Percentiles rank a stretch among this genome's conserved stretches.
Conservation (phyloP, 495 filamentous ascomycete genomes). For the Aspergillus coremiiformis region DNA sequence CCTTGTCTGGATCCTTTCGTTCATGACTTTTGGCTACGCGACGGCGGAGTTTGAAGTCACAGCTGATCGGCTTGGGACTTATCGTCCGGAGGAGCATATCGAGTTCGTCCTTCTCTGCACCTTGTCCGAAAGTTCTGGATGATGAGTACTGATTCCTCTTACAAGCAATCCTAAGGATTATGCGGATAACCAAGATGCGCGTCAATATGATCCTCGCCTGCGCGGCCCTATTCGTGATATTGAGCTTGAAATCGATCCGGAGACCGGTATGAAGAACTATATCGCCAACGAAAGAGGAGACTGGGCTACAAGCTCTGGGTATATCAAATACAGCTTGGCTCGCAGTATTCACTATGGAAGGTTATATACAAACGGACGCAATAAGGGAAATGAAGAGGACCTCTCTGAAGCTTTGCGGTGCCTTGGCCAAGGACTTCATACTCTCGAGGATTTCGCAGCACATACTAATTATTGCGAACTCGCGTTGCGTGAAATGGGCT, state of each 20-base stretch:
- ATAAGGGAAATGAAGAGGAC: constrained; percentile 70
- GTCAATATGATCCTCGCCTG: constrained; percentile 75
- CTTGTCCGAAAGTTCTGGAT: no score
- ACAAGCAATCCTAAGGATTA: constrained; percentile 78
- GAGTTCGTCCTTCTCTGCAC: constrained; percentile 37
- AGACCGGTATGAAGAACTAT: constrained; percentile 98
- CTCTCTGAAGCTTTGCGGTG: constrained; percentile 83
- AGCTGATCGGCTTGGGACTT: constrained; percentile 79
- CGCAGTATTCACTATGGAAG: constrained; percentile 86
- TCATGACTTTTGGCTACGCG: constrained; percentile 93
- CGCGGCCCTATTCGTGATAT: constrained; percentile 63
- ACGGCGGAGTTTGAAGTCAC: constrained; percentile 97
- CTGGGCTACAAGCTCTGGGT: constrained; percentile 86
- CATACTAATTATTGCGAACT: constrained; percentile 95
- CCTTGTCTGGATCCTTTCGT: constrained; percentile 83
- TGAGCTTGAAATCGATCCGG: constrained; percentile 75
- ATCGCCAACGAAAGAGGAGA: constrained; percentile 82
- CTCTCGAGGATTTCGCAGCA: constrained; percentile 89
- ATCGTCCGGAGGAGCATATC: constrained; percentile 94
- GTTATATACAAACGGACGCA: constrained; percentile 67
- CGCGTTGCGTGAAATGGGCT: constrained; percentile 76
- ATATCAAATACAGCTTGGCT: constrained; percentile 75
- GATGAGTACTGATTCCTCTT: constrained; percentile 16
- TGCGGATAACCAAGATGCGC: constrained; percentile 80
- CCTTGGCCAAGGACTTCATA: constrained; percentile 87